Conservation (phyloP, 345 rosid genomes). For the rapeseed (Brassica napus) region Da-Ae NC_063448.1:2318501-2319000, state of each 20-base stretch:
- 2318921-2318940: neutral
- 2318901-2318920: neutral
- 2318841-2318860: slow-evolving; percentile 38
- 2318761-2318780: slow-evolving; percentile 7
- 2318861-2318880: slow-evolving; percentile 78
- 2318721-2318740: neutral
- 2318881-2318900: slow-evolving; percentile 57
- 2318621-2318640: slow-evolving; percentile 2
- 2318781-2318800: slow-evolving; percentile 23
- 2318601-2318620: neutral
- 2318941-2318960: neutral
- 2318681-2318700: slow-evolving; percentile 18
- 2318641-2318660: neutral
- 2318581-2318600: no score
- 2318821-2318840: slow-evolving; percentile 26
- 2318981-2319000: slow-evolving; percentile 54
- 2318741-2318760: slow-evolving; percentile 15
- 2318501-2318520: neutral
- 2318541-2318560: neutral
- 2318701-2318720: slow-evolving; percentile 10
- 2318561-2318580: no score
- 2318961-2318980: slow-evolving; percentile 44
- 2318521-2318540: slow-evolving; percentile 18
- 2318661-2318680: slow-evolving; percentile 2
- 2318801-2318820: slow-evolving; percentile 24